Conservation (phyloP, 139 green algal species). For the Trebouxia sp. region DNA sequence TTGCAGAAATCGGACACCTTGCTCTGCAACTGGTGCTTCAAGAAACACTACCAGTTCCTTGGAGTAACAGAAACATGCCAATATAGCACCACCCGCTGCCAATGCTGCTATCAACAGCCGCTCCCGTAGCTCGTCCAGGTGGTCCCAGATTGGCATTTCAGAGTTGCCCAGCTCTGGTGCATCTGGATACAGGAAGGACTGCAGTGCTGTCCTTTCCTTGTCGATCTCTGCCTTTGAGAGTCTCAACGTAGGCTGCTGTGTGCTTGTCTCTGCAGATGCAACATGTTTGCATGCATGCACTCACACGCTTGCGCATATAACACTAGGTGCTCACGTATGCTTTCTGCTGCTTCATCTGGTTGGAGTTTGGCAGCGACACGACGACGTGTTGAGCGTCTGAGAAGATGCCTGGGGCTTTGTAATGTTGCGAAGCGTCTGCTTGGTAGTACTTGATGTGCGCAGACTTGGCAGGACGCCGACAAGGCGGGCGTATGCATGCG, state of each 20-base stretch:
- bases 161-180: constrained; percentile 82
- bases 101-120: constrained; percentile 76
- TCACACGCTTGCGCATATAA: no score
- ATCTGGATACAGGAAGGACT: constrained; percentile 71
- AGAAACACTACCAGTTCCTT: constrained; percentile 95
- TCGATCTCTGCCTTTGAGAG: constrained; percentile 37
- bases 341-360: neutral
- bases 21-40: constrained; percentile 86
- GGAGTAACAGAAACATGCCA: constrained; percentile 83
- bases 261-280: neutral
- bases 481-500: no score
- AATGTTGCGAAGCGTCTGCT: no score
- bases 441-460: no score
- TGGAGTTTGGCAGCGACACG: neutral
- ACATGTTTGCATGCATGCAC: neutral
- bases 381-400: neutral
- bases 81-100: constrained; percentile 66
- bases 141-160: constrained; percentile 82
- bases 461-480: no score
- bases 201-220: neutral
- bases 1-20: constrained; percentile 97
- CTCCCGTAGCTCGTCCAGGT: constrained; percentile 93
- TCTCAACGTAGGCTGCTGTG: constrained; percentile 33
- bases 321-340: neutral
- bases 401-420: no score